Base-by-base conservation (phyloP, 192 early-diverging fungal species). In the Entophlyctis helioformis region DNA sequence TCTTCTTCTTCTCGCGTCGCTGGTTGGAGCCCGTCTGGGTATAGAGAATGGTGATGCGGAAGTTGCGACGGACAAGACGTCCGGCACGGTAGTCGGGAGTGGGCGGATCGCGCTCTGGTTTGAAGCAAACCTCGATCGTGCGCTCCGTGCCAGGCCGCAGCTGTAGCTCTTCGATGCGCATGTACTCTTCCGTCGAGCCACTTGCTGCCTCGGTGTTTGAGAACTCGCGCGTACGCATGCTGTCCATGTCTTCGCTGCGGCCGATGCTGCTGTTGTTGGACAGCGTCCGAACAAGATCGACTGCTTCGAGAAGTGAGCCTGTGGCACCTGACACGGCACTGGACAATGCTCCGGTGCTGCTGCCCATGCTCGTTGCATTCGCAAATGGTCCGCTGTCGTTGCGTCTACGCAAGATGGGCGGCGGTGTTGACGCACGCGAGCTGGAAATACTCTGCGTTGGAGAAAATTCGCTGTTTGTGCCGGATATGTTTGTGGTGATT, bases 81-180 rank as follows among this genome's bases (percentile, higher is more conserved):
- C 90, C 85, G 15, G 81, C 82, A 34, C 80, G 74, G 46, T 79
- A 78, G 24, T 85, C 76, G 18, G 57, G 62, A 3, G 76, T 70
- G 4, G 67, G 66, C 3, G 53, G 38, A 44, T 88, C 85, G 25
- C 69, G 67, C 33, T 76, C 67, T 0, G 87, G 86, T 8, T 72
- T 60, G 51, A 86, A 87, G 13, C 87, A 86, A 2, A 94, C 76
- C 51, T 82, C 76, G 20, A 96, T 76, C 0, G 72, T 75, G 26
- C 86, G 71, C 52, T 91, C 87, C 20, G 76, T 73, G 5, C 92
- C 91, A 8, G 92, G 81, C 36, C 80, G 81, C 31, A 98, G 53
- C 15, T 78, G 48, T 20, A 98, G 54, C 53, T 98, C 95, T 55
- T 98, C 92, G 40, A 89, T 89, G 20, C 83, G 64, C 1, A 81